Base-by-base conservation (phyloP, 2,329 filamentous ascomycete genomes). In the Colletotrichum lindemuthianum region DNA sequence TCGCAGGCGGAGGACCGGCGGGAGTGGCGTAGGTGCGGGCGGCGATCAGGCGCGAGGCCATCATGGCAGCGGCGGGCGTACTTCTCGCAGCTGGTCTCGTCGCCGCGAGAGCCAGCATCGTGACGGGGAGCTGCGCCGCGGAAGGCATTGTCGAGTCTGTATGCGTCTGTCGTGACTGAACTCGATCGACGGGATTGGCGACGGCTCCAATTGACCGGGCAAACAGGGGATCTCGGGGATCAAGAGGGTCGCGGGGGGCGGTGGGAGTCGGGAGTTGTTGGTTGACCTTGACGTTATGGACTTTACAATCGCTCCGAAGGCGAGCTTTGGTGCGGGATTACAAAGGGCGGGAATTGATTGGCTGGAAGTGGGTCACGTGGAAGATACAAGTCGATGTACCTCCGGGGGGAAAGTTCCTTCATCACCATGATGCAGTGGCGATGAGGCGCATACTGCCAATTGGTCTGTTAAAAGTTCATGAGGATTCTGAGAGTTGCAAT, bases 1-100 rank as follows among this genome's bases (percentile, higher is more conserved):
- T 89, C 70, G 88, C 82, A 63, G 92, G 91, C 70, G 93, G 92
- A 70, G 92, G 88, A 52, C 94, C 93, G 69, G 86, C 84, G 68
- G 93, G 92, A 51, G 92, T 89, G 70, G 90, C 88, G 70, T 88
- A 88, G 68, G 74, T 57, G 43, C 67, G 67, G 45, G 64, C 64
- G 36, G 67, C 67, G 51, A 68, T 64, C 39, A 68, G 24, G 11
- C 67, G 61, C 52, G 44, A 40, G 41, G 58, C 57, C 54, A 65
- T 40, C 44, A 56, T 53, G 48, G 55, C 45, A 47, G 65, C 57
- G 48, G 55, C 45, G 50, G 65, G 47, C 37, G 51, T 47, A 41
- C 37, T 65, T 57, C 61, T 65, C 57, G 61, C 52, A 44, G 49
- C 53, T 43, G 52, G 63, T 44, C 65, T 66, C 48, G 63, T 58